phyloP scores from a whole-genome alignment of 2,329 filamentous ascomycete genomes.

The Apiospora phragmitis region DNA sequence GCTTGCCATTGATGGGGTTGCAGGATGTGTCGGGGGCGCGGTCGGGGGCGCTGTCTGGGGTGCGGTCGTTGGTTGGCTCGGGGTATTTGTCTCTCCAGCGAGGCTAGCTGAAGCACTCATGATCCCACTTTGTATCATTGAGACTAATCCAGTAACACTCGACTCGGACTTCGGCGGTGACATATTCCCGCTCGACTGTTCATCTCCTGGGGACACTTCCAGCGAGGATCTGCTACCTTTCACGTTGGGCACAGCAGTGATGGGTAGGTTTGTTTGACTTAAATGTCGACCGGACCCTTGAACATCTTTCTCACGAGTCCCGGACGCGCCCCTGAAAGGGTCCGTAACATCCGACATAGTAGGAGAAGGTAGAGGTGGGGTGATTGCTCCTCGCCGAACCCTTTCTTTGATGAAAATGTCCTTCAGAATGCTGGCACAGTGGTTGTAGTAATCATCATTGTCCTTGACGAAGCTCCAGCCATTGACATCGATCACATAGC shows the following conservation, averaged over 20 bases:
- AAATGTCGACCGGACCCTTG: constrained; percentile 15
- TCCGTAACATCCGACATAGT: constrained; percentile 41
- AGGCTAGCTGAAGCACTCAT: constrained; percentile 24
- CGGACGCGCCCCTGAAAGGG: constrained; percentile 27
- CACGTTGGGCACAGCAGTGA: constrained; percentile 13
- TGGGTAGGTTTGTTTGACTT: constrained; percentile 20
- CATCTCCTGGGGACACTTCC: constrained; percentile 22
- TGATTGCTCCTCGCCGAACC: constrained; percentile 61
- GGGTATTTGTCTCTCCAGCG: neutral
- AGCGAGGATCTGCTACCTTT: constrained; percentile 18
- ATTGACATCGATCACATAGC: constrained; percentile 98
- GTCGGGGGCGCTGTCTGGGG: neutral
- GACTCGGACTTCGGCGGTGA: constrained; percentile 26
- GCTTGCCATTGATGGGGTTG: constrained; percentile 36
- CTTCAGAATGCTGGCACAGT: constrained; percentile 80
- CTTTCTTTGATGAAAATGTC: constrained; percentile 87
- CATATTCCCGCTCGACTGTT: constrained; percentile 18
- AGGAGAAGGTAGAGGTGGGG: constrained; percentile 53
- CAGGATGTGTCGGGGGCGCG: constrained; percentile 34
- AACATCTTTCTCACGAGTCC: constrained; percentile 34
- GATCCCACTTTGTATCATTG: constrained; percentile 37
- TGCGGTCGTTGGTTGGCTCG: neutral
- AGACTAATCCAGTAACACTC: constrained; percentile 22
- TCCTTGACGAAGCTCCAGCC: constrained; percentile 99
- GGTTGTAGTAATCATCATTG: constrained; percentile 97